phyloP scores from a whole-genome alignment of 805 yeast genomes.

The Blastobotrys chiropterorum region DNA sequence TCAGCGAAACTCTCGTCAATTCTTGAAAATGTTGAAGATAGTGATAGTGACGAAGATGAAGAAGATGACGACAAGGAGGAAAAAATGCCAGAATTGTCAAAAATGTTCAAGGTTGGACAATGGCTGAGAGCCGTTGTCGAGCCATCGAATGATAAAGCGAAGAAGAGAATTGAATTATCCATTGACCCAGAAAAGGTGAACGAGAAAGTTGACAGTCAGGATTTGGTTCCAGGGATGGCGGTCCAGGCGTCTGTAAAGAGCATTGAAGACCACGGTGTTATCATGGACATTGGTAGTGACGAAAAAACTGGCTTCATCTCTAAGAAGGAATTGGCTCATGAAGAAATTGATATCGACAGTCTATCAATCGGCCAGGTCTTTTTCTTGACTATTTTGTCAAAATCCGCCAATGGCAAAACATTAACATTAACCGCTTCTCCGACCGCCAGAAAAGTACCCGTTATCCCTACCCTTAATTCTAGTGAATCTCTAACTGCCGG shows the following conservation, averaged over 20 bases:
- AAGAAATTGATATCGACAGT: conserved; percentile 32
- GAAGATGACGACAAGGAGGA: conserved; percentile 33
- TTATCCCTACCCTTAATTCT: conserved; percentile 54
- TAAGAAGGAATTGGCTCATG: conserved; percentile 50
- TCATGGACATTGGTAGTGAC: conserved; percentile 62
- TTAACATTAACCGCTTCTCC: conserved; percentile 50
- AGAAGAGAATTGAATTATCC: conserved; percentile 62
- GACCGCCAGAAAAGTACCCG: conserved; percentile 41
- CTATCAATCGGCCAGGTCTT: conserved; percentile 62
- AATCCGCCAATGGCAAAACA: conserved; percentile 44
- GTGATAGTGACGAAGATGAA: conserved; percentile 38
- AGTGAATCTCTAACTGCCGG: conserved; percentile 86
- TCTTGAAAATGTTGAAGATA: conserved; percentile 48
- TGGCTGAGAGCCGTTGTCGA: conserved; percentile 80
- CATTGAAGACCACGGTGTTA: conserved; percentile 87
- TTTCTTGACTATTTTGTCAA: conserved; percentile 51
- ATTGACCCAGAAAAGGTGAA: conserved; percentile 74
- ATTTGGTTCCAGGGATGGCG: conserved; percentile 50
- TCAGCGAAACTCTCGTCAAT: conserved; percentile 54
- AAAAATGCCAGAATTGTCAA: conserved; percentile 44
- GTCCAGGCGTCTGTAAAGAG: conserved; percentile 75
- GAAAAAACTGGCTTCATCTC: conserved; percentile 63
- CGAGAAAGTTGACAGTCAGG: conserved; percentile 37
- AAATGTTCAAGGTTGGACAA: conserved; percentile 64
- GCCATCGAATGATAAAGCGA: conserved; percentile 33